These are phyloP conservation scores for Chlorella vulgaris DNA, from an alignment of 139 green algal genomes.

Conservation along the genomic window DNA sequence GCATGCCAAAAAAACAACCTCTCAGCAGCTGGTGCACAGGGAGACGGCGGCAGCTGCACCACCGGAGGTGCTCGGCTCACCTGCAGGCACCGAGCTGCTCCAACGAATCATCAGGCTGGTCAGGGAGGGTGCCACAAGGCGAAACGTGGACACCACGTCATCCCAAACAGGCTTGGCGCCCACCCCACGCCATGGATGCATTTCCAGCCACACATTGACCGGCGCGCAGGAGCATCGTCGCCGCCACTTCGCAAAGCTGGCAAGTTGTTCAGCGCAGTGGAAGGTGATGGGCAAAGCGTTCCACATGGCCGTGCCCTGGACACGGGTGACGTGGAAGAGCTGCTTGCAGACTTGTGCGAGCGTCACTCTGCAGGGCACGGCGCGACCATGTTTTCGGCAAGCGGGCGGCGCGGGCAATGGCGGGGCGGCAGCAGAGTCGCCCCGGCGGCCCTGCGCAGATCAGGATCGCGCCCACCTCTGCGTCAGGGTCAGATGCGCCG, in stretches of 20 bases:
- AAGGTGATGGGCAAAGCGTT: neutral
- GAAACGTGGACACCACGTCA: neutral
- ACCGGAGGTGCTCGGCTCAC: neutral
- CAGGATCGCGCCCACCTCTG: too few species aligned
- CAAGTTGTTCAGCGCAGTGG: neutral
- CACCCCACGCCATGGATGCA: neutral
- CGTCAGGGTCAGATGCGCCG: too few species aligned
- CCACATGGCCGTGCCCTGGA: neutral
- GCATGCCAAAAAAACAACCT: too few species aligned
- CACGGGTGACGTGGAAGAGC: neutral
- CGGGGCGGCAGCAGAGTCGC: too few species aligned
- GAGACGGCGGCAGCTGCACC: neutral
- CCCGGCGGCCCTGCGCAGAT: too few species aligned
- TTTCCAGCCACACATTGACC: neutral
- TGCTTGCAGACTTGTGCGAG: slow-evolving; percentile 17
- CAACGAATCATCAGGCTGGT: neutral
- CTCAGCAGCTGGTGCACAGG: too few species aligned
- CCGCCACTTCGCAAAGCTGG: neutral
- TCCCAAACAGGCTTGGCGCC: neutral
- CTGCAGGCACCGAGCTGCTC: neutral
- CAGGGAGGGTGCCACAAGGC: neutral
- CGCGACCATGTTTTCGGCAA: too few species aligned
- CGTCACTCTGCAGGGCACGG: neutral
- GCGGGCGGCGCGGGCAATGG: too few species aligned
- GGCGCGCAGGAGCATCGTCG: neutral